A percentile compares a stretch with the other conserved stretches of the same genome.
Conservation (phyloP, 306 rosid species). For the Castanea crenata region DNA sequence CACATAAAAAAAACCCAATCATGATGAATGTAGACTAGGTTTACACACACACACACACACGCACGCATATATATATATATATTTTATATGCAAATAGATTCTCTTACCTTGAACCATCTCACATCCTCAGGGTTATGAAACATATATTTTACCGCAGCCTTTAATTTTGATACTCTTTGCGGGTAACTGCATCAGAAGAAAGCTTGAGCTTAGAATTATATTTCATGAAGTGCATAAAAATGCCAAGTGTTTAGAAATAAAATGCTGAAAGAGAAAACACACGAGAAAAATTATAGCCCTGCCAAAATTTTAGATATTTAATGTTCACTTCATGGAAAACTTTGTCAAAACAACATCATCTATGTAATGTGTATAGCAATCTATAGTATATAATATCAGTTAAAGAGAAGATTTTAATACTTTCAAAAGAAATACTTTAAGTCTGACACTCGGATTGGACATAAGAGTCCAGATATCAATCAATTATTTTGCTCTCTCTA, state of each 20-base stretch:
- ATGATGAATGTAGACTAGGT: neutral
- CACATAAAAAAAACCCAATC: slow-evolving; percentile 6
- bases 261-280: neutral
- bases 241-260: neutral
- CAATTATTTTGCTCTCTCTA: neutral
- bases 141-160: slow-evolving; percentile 82
- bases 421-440: no score
- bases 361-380: neutral
- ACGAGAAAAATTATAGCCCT: neutral
- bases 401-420: no score
- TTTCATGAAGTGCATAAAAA: neutral
- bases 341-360: neutral
- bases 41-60: neutral
- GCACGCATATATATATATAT: slow-evolving; percentile 9
- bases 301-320: neutral
- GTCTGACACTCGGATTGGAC: no score
- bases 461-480: no score
- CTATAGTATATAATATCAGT: neutral
- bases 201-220: neutral
- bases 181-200: slow-evolving; percentile 76
- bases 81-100: neutral
- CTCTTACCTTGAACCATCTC: slow-evolving; percentile 86
- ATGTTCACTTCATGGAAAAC: neutral
- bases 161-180: slow-evolving; percentile 86
- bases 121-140: slow-evolving; percentile 95